phyloP scores from a whole-genome alignment of 352 stramenopile genomes.

The Pythium aquatile region DNA sequence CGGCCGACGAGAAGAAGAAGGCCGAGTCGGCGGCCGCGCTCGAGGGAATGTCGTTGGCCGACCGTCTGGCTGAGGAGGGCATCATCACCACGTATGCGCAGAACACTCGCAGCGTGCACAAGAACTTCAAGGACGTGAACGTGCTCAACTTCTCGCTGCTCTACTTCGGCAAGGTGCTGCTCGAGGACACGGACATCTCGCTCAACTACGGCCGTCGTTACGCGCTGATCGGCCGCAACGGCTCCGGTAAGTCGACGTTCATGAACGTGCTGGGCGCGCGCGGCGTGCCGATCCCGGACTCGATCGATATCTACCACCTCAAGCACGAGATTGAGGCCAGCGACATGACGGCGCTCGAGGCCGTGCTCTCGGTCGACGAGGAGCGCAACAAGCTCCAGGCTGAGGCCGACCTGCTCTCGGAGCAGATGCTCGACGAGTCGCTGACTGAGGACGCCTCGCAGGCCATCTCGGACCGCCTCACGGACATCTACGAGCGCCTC shows the following conservation, averaged over 20 bases:
- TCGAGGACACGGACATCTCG: slow-evolving; percentile 95
- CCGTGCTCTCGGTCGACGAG: slow-evolving; percentile 94
- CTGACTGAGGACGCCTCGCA: slow-evolving; percentile 86
- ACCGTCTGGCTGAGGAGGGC: slow-evolving; percentile 90
- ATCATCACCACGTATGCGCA: slow-evolving; percentile 97
- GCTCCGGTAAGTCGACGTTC: slow-evolving; percentile 95
- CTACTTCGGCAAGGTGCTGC: slow-evolving; percentile 95
- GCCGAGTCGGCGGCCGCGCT: slow-evolving; percentile 62
- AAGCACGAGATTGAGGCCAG: slow-evolving; percentile 96
- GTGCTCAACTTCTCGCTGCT: slow-evolving; percentile 96
- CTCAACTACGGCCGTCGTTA: slow-evolving; percentile 98
- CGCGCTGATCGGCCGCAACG: slow-evolving; percentile 96
- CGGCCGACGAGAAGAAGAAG: slow-evolving; percentile 76
- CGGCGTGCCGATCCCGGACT: slow-evolving; percentile 93
- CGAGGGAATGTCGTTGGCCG: slow-evolving; percentile 72
- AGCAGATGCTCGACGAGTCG: slow-evolving; percentile 87
- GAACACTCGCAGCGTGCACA: slow-evolving; percentile 89
- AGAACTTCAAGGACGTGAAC: slow-evolving; percentile 98
- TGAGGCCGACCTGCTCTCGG: slow-evolving; percentile 92
- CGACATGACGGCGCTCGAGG: slow-evolving; percentile 93
- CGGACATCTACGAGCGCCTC: slow-evolving; percentile 93
- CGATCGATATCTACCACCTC: slow-evolving; percentile 97
- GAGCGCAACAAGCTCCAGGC: slow-evolving; percentile 91
- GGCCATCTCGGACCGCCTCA: slow-evolving; percentile 90
- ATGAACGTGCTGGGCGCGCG: slow-evolving; percentile 96